Conservation (phyloP, 345 rosid species). For the Pseudoturritis turrita region DNA sequence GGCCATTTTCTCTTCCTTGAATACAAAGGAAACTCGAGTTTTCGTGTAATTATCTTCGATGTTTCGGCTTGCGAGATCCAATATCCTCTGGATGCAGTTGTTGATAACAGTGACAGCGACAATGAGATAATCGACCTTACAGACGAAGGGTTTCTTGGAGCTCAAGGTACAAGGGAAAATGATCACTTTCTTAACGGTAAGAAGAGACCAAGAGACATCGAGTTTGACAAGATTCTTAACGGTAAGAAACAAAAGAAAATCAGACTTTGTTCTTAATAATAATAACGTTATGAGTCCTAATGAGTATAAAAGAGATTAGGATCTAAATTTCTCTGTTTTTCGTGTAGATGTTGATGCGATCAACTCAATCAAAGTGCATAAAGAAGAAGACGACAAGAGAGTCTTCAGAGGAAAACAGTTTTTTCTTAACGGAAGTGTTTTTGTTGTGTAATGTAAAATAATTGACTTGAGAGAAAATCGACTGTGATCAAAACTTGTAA, state of each 20-base stretch:
- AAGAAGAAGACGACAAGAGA: slow-evolving; percentile 22
- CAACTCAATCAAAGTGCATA: background rate
- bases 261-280: background rate
- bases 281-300: background rate
- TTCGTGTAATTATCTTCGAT: slow-evolving; percentile 21
- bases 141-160: background rate
- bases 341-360: slow-evolving; percentile 19
- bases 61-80: slow-evolving; percentile 19
- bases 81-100: slow-evolving; percentile 16
- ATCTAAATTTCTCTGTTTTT: slow-evolving; percentile 2
- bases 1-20: slow-evolving; percentile 21
- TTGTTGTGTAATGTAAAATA: slow-evolving; percentile 8
- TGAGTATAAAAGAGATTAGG: background rate
- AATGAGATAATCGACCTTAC: slow-evolving; percentile 12
- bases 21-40: slow-evolving; percentile 19
- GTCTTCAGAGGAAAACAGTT: slow-evolving; percentile 6
- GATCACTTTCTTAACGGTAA: background rate
- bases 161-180: background rate
- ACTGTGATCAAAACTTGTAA: too few relatives aligned
- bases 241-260: slow-evolving; percentile 4
- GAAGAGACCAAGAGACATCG: background rate
- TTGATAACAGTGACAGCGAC: slow-evolving; percentile 22
- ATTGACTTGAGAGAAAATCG: too few relatives aligned
- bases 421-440: slow-evolving; percentile 7
- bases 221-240: slow-evolving; percentile 2